Conservation (phyloP, 495 filamentous ascomycete species). For the Trichoderma erinaceum region DNA sequence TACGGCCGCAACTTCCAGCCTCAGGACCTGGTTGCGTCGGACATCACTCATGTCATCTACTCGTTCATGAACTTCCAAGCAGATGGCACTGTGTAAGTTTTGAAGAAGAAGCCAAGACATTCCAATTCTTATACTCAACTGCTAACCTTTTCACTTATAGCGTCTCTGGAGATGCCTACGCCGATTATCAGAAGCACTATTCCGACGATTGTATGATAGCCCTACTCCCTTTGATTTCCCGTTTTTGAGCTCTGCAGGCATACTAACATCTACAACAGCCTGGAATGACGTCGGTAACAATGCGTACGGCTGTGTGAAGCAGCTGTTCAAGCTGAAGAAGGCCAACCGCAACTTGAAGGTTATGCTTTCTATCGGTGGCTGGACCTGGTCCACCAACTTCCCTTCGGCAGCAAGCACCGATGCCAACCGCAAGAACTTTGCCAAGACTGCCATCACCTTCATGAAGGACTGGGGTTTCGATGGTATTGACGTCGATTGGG, state of each 20-base stretch:
- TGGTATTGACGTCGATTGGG: conserved; percentile 46
- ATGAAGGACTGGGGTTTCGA: conserved; percentile 55
- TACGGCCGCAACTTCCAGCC: conserved; percentile 79
- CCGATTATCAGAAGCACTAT: conserved; percentile 75
- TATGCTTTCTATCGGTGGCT: conserved; percentile 82
- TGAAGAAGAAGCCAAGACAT: neutral
- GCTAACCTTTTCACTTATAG: conserved; percentile 17
- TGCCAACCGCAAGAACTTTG: conserved; percentile 54
- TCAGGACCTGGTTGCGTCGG: conserved; percentile 67
- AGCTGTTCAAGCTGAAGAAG: conserved; percentile 82
- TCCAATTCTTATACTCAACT: neutral
- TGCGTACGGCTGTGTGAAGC: conserved; percentile 78
- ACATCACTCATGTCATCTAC: conserved; percentile 85
- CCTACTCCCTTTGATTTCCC: neutral
- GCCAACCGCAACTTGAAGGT: conserved; percentile 78
- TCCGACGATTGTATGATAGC: conserved; percentile 33
- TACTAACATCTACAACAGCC: conserved; percentile 27
- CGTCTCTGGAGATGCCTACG: conserved; percentile 47
- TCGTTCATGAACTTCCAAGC: conserved; percentile 81
- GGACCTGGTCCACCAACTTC: conserved; percentile 81
- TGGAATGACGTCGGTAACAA: conserved; percentile 52
- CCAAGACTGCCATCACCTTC: conserved; percentile 54
- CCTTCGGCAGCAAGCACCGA: conserved; percentile 56
- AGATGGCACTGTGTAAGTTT: conserved; percentile 69
- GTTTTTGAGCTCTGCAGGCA: neutral